phyloP scores from a whole-genome alignment of 768 basidiomycete genomes.

The Pleurotus tuber-regium region DNA sequence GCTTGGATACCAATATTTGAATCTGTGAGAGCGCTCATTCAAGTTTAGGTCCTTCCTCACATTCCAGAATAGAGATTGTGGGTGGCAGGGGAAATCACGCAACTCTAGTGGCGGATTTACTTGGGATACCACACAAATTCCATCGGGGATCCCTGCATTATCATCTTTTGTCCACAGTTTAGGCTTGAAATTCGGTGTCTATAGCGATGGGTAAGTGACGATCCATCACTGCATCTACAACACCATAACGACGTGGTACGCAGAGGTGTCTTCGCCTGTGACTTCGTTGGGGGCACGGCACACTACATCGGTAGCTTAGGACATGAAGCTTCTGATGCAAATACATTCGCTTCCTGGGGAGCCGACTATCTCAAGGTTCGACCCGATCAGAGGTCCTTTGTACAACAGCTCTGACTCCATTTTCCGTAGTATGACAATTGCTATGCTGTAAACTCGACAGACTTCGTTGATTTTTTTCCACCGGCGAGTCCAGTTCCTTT shows the following conservation, averaged over 20 bases:
- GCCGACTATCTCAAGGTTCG: constrained; percentile 42
- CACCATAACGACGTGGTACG: neutral
- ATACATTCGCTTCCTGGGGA: constrained; percentile 47
- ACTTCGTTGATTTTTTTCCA: constrained; percentile 45
- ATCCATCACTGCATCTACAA: neutral
- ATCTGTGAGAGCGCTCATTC: constrained; percentile 28
- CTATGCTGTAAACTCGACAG: constrained; percentile 41
- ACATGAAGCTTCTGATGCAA: constrained; percentile 45
- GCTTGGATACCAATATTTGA: constrained; percentile 41
- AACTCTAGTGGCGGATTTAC: constrained; percentile 40
- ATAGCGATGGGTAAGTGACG: constrained; percentile 42
- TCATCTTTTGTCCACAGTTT: constrained; percentile 33
- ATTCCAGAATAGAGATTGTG: constrained; percentile 37
- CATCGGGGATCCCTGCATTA: constrained; percentile 26
- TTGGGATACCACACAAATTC: constrained; percentile 34
- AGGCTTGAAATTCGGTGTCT: constrained; percentile 63
- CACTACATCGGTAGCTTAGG: constrained; percentile 45
- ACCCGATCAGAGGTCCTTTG: too few species aligned
- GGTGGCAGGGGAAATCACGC: constrained; percentile 45
- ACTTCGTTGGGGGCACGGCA: constrained; percentile 42
- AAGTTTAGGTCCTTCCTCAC: neutral
- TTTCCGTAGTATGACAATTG: constrained; percentile 44
- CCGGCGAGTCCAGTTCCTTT: constrained; percentile 33
- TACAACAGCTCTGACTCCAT: neutral
- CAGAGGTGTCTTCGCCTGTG: constrained; percentile 44